Conservation (phyloP, 78 protist species). For the Dictyostelium purpureum region DNA sequence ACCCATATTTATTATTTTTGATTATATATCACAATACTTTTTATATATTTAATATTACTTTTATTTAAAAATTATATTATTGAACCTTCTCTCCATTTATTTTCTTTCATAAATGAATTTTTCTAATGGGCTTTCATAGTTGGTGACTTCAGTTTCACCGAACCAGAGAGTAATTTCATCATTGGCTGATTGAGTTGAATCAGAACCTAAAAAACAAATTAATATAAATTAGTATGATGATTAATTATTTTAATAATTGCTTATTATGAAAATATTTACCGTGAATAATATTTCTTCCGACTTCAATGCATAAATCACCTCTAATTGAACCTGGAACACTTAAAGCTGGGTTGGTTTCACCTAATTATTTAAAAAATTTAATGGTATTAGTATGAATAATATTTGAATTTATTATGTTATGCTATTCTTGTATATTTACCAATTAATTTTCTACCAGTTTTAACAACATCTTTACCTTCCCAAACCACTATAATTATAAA, state of each 20-base stretch:
- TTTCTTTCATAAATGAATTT: too few species aligned
- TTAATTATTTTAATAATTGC: background rate
- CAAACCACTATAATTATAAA: constrained; percentile 93
- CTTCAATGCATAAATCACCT: constrained; percentile 88
- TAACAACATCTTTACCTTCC: constrained; percentile 90
- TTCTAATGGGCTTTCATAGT: too few species aligned
- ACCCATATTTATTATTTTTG: too few species aligned
- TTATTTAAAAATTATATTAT: too few species aligned
- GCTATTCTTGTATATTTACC: too few species aligned
- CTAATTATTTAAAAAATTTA: background rate
- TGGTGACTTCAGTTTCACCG: constrained; percentile 53
- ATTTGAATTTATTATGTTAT: too few species aligned
- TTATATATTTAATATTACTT: too few species aligned
- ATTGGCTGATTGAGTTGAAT: constrained; percentile 78
- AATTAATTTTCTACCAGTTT: constrained; percentile 75
- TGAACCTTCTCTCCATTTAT: too few species aligned
- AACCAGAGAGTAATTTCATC: constrained; percentile 87
- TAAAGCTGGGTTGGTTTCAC: constrained; percentile 83
- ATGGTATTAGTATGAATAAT: too few species aligned
- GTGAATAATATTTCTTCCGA: constrained; percentile 79
- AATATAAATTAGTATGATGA: too few species aligned
- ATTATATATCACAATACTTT: too few species aligned
- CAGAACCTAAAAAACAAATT: too few species aligned
- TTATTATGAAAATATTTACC: background rate
- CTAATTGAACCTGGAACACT: constrained; percentile 91